Conservation (phyloP, 2,329 filamentous ascomycete genomes). For the Colletotrichum phormii region DNA sequence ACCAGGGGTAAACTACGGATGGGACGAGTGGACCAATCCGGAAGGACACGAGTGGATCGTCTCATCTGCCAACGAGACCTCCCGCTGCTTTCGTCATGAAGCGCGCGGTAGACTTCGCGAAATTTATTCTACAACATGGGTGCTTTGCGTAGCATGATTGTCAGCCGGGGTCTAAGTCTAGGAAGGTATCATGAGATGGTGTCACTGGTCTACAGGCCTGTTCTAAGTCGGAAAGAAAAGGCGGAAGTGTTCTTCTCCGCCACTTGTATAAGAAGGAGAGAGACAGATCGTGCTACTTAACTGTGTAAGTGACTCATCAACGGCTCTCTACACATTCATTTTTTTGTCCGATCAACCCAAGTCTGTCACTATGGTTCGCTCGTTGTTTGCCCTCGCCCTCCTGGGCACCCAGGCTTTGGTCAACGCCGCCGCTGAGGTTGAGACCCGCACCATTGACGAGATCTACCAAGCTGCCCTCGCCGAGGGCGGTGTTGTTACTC, state of each 20-base stretch:
- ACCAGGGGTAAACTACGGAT: neutral
- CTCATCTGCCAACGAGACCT: neutral
- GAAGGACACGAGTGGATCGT: neutral
- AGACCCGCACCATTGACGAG: conserved; percentile 60
- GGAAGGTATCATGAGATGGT: neutral
- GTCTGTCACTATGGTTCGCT: conserved; percentile 21
- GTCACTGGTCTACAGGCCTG: neutral
- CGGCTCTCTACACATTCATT: neutral
- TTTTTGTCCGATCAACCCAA: neutral
- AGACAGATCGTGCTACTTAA: no score
- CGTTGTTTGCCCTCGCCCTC: conserved; percentile 24
- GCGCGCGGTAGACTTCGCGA: conserved; percentile 22
- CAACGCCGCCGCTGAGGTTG: conserved; percentile 42
- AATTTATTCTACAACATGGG: neutral
- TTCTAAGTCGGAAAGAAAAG: neutral
- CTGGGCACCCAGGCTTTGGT: conserved; percentile 14
- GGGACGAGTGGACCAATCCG: neutral
- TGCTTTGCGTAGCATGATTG: neutral
- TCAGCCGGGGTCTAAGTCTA: neutral
- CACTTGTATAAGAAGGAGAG: neutral
- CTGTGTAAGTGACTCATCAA: neutral
- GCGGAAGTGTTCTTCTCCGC: neutral
- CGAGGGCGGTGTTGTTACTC: conserved; percentile 58
- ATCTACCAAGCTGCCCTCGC: conserved; percentile 61
- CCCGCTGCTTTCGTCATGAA: conserved; percentile 24